Conservation (phyloP, 805 yeast genomes). For the Saturnispora zaruensis region DNA sequence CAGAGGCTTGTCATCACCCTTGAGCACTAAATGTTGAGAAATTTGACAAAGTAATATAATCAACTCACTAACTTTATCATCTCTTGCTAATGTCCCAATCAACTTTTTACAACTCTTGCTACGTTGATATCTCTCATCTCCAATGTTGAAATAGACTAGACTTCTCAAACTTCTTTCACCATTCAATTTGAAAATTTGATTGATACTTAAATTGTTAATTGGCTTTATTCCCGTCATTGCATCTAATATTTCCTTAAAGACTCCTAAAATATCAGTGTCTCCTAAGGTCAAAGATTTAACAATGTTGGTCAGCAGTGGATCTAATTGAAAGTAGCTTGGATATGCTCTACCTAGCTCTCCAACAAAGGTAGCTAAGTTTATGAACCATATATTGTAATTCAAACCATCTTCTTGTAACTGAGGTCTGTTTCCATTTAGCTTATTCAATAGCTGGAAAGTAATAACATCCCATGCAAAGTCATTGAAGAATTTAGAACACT, state of each 20-base stretch:
- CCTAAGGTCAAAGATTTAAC: constrained; percentile 54
- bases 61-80: constrained; percentile 50
- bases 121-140: constrained; percentile 46
- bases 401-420: constrained; percentile 72
- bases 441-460: constrained; percentile 60
- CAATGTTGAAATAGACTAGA: constrained; percentile 48
- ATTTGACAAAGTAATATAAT: constrained; percentile 52
- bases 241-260: constrained; percentile 57
- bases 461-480: constrained; percentile 79
- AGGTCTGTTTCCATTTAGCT: constrained; percentile 61
- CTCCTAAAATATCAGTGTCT: constrained; percentile 50
- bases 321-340: constrained; percentile 45
- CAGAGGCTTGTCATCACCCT: constrained; percentile 35
- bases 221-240: constrained; percentile 76
- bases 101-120: constrained; percentile 41
- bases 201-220: constrained; percentile 54
- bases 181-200: constrained; percentile 58
- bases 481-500: constrained; percentile 67
- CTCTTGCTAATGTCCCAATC: constrained; percentile 35
- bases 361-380: constrained; percentile 68
- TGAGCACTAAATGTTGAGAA: constrained; percentile 32
- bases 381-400: constrained; percentile 77
- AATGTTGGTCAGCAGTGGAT: constrained; percentile 52
- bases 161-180: constrained; percentile 52
- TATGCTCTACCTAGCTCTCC: constrained; percentile 59